phyloP scores from a whole-genome alignment of 208 protist genomes.

The Novymonas esmeraldas region DNA sequence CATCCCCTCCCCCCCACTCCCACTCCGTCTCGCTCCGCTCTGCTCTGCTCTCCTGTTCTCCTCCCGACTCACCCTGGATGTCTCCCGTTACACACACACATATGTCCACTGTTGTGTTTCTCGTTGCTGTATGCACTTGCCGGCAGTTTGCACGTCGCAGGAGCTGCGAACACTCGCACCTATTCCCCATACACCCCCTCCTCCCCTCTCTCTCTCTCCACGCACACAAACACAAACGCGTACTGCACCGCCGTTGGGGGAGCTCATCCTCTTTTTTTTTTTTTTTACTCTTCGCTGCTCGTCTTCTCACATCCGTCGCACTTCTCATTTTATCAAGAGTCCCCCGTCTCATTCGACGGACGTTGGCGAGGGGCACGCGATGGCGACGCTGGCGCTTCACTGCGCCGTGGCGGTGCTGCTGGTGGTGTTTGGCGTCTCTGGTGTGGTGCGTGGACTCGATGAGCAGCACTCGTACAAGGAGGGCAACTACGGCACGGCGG shows the following conservation, averaged over 20 bases:
- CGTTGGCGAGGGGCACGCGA: too few relatives aligned
- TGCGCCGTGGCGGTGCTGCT: background rate
- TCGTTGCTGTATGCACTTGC: too few relatives aligned
- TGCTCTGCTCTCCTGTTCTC: background rate
- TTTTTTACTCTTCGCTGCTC: background rate
- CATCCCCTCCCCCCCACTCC: background rate
- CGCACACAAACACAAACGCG: too few relatives aligned
- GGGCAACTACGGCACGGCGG: slow-evolving; percentile 66
- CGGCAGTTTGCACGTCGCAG: too few relatives aligned
- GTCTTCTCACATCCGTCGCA: background rate
- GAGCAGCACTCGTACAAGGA: slow-evolving; percentile 34
- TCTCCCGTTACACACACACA: too few relatives aligned
- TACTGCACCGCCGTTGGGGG: too few relatives aligned
- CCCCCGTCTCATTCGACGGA: too few relatives aligned
- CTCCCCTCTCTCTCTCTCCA: too few relatives aligned
- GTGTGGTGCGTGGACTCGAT: background rate
- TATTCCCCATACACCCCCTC: too few relatives aligned
- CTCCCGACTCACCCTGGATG: background rate
- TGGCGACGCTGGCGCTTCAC: background rate
- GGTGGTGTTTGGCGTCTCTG: background rate
- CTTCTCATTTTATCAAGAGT: too few relatives aligned
- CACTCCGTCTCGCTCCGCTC: background rate
- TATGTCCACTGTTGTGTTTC: too few relatives aligned
- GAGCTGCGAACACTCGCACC: too few relatives aligned
- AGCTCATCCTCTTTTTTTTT: slow-evolving; percentile 17